Evolutionary conservation across 2,329 filamentous ascomycete species (phyloP).

Genomic region (Cytospora chrysosperma): DNA sequence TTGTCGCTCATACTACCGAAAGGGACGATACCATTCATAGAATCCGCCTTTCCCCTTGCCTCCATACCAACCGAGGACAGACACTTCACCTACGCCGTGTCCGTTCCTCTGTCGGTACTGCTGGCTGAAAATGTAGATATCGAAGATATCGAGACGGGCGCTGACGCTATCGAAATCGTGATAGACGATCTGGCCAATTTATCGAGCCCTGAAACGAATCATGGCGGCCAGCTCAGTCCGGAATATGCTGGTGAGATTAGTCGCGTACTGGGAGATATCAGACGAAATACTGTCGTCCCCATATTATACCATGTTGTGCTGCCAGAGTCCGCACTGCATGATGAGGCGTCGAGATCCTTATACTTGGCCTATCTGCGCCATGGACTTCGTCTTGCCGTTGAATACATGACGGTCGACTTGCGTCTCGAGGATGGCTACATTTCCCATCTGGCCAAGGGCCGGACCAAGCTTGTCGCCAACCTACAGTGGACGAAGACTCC

Average conservation of each 20-base stretch:
- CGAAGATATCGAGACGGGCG: conserved; percentile 64
- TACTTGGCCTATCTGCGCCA: conserved; percentile 61
- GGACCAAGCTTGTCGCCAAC: conserved; percentile 62
- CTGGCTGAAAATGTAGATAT: conserved; percentile 55
- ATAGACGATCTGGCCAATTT: conserved; percentile 42
- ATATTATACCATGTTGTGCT: conserved; percentile 54
- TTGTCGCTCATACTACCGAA: conserved; percentile 59
- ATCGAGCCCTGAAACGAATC: conserved; percentile 21
- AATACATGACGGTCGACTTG: conserved; percentile 63
- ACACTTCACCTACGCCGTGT: conserved; percentile 66
- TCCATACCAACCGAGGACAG: conserved; percentile 59
- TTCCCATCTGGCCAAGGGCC: conserved; percentile 47
- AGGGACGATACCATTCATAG: conserved; percentile 55
- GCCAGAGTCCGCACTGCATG: conserved; percentile 29
- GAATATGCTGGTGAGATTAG: conserved; percentile 52
- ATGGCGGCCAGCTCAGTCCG: conserved; percentile 28
- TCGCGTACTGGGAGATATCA: conserved; percentile 56
- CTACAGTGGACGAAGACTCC: conserved; percentile 43
- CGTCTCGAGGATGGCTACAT: conserved; percentile 53
- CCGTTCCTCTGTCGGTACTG: conserved; percentile 58
- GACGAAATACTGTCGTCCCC: conserved; percentile 61
- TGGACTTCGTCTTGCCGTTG: conserved; percentile 60
- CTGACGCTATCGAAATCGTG: conserved; percentile 65
- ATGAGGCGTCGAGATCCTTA: conserved; percentile 30
- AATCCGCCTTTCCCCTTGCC: conserved; percentile 65